Conservation (phyloP, 805 yeast species). For the Kazachstania bromeliacearum region DNA sequence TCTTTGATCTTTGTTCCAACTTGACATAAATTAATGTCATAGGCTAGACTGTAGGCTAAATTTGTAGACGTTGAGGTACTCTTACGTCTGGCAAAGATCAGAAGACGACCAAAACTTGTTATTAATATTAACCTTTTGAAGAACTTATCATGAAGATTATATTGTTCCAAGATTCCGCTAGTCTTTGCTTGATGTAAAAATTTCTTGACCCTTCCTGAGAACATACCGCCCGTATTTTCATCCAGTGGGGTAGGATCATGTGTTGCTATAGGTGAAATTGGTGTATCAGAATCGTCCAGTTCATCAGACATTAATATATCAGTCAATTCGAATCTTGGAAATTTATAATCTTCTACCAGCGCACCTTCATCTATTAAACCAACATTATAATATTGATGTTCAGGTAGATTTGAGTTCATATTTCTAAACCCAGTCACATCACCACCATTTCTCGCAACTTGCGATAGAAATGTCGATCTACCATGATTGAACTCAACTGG, state of each 20-base stretch:
- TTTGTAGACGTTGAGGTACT: constrained; percentile 26
- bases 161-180: constrained; percentile 11
- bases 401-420: constrained; percentile 22
- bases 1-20: constrained; percentile 51
- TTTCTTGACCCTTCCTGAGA: constrained; percentile 22
- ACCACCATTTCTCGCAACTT: constrained; percentile 39
- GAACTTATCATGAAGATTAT: constrained; percentile 12
- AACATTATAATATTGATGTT: constrained; percentile 25
- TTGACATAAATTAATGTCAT: constrained; percentile 47
- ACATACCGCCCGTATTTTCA: constrained; percentile 3
- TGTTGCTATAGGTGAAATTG: not conserved
- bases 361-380: constrained; percentile 13
- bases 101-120: constrained; percentile 54
- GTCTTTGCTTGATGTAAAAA: constrained; percentile 23
- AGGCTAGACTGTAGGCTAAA: constrained; percentile 36
- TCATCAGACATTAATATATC: constrained; percentile 5
- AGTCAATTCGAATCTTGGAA: constrained; percentile 6
- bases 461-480: constrained; percentile 34
- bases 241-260: not conserved
- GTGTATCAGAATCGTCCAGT: not conserved
- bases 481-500: constrained; percentile 22
- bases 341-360: constrained; percentile 13
- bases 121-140: constrained; percentile 44
- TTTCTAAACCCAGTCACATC: constrained; percentile 34
- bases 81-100: constrained; percentile 39